Evolutionary conservation across 2,329 filamentous ascomycete species (phyloP), one percentile per base, ranked within the genome.

Genomic region (Hortaea werneckii): DNA sequence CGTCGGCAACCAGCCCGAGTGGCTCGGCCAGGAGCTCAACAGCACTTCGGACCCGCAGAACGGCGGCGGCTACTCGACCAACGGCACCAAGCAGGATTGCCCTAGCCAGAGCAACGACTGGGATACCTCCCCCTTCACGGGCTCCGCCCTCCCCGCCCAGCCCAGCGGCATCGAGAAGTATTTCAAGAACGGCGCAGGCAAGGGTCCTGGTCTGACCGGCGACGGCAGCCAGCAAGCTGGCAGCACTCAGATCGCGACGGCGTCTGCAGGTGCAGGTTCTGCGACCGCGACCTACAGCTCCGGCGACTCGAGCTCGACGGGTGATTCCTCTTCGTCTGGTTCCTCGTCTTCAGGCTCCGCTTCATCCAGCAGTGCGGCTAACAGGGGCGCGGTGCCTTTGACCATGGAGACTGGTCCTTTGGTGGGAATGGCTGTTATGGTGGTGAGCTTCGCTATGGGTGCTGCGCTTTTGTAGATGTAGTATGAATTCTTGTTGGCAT

Each of bases 1-100:
- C 20, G 52, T 54, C 27, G 67, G 74, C 39, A 53, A 66, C 32
- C 85, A 90, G 58, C 94, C 82, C 66, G 63, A 68, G 41, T 67
- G 71, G 39, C 68, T 81, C 43, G 70, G 77, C 67, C 59, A 56
- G 7, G 74, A 74, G 28, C 71, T 76, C 52, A 52, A 64, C 1
- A 68, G 67, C 47, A 75, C 73, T 52, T 56, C 66, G 38, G 67
- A 70, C 60, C 78, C 78, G 30, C 53, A 52, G 27, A 76, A 75
- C 39, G 71, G 78, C 52, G 78, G 78, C 52, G 73, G 75, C 47
- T 80, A 78, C 69, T 76, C 76, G 63, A 59, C 67, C 46, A 71
- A 64, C 49, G 73, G 73, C 51, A 62, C 65, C 49, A 60, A 73
- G 43, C 76, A 72, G 51, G 57, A 64, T 10, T 82, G 78, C 68